Evolutionary conservation across 2,329 filamentous ascomycete genomes (phyloP).

Genomic region (Chaetomiaceae sp.): DNA sequence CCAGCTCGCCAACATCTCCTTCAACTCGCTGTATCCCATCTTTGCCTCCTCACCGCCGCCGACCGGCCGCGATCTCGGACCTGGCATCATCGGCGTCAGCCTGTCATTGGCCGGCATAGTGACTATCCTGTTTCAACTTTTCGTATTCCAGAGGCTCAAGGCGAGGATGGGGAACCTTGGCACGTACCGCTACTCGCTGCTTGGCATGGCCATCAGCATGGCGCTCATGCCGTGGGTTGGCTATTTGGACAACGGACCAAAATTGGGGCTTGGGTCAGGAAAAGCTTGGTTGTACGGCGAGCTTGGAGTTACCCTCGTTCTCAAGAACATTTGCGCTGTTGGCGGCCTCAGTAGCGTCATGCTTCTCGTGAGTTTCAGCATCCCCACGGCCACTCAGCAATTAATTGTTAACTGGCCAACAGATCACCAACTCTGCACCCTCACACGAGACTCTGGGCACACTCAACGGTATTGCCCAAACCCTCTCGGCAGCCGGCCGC

Average conservation of each 20-base stretch:
- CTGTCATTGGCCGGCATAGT: conserved; percentile 78
- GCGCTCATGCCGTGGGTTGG: conserved; percentile 85
- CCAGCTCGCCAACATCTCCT: conserved; percentile 88
- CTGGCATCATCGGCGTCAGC: conserved; percentile 77
- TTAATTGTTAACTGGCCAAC: not conserved
- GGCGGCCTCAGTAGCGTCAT: conserved; percentile 87
- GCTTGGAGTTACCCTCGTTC: conserved; percentile 70
- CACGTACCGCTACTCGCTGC: conserved; percentile 73
- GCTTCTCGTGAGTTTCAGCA: conserved; percentile 59
- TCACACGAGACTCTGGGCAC: conserved; percentile 82
- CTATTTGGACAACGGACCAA: conserved; percentile 58
- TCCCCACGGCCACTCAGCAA: too few relatives aligned
- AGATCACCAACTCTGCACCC: conserved; percentile 91
- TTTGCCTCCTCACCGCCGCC: conserved; percentile 75
- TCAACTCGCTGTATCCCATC: conserved; percentile 91
- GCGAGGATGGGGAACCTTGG: conserved; percentile 77
- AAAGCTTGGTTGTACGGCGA: conserved; percentile 72
- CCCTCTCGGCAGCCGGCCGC: conserved; percentile 82
- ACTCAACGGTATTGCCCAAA: conserved; percentile 90
- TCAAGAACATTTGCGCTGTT: conserved; percentile 88
- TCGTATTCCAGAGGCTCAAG: conserved; percentile 74
- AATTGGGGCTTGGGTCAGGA: conserved; percentile 55
- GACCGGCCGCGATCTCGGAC: conserved; percentile 68
- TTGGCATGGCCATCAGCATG: conserved; percentile 78
- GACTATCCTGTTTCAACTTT: conserved; percentile 86